Base-by-base conservation (phyloP, 1,284 basidiomycete species). In the Termitomyces sp. region DNA sequence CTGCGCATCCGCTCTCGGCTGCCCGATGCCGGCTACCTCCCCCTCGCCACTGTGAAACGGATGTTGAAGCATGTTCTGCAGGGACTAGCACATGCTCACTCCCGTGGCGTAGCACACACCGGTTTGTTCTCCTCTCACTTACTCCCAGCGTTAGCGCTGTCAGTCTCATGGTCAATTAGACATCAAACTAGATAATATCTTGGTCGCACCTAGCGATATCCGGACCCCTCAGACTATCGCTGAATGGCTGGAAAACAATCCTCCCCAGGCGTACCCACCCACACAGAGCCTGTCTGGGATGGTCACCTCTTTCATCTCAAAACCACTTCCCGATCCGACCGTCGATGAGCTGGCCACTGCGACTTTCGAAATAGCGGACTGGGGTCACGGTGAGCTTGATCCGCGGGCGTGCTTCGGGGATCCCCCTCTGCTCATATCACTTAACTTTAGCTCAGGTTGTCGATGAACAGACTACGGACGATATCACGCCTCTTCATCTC, bases 151-250 rank as follows among this genome's bases (percentile, higher is more conserved):
- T 21, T 7, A 24, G 1, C 10, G 30, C 8, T 2, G 30, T 31
- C 30, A 9, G 8, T 44, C 12, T 15, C 26, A 15, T 12, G 19
- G 42, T 44, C 26, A 10, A n/a, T 28, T 40, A 63, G 62, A 63
- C 47, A 54, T 63, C 7, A 59, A 62, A 40, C 58, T 53, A 4
- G 59, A 61, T 56, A 63, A 61, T 30, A 55, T 62, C 33, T 56
- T 59, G 57, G 45, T 62, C 24, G 19, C 42, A 28, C 42, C 24
- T 4, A 24, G 24, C 24, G 24, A 24, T 24, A 24, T 30, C 21
- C 15, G 21, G 7, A 44, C 1, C 21, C 15, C 21, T 8, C 5
- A 26, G 6, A 9, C 42, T 8, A 7, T 44, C 8, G 3, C 15
- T n/a, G 26, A 44, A 12, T 44, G 42, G 42, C 21, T 28, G 15